These are phyloP conservation scores for Theileria orientalis DNA, from an alignment of 169 alveolate genomes.

Conservation along the genomic window DNA sequence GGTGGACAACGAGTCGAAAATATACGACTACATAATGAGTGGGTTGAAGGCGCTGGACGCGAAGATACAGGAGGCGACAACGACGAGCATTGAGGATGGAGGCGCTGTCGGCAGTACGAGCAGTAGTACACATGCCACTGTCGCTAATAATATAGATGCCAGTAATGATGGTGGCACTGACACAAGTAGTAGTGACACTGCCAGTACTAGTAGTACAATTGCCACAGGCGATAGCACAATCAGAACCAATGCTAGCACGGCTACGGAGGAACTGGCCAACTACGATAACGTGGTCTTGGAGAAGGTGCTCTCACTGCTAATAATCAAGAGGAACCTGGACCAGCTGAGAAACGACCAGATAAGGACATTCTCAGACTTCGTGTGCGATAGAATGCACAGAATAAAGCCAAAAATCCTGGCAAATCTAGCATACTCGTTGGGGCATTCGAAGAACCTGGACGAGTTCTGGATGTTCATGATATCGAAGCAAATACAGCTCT, in stretches of 20 bases:
- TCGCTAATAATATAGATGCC: neutral
- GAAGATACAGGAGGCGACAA: neutral
- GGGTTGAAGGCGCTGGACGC: slow-evolving; percentile 14
- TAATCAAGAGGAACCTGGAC: slow-evolving; percentile 38
- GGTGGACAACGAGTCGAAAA: slow-evolving; percentile 36
- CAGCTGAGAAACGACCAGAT: slow-evolving; percentile 41
- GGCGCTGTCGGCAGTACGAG: neutral
- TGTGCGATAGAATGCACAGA: slow-evolving; percentile 60
- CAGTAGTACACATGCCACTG: neutral
- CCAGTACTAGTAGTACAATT: neutral
- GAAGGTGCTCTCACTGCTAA: slow-evolving; percentile 24
- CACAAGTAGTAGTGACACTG: neutral
- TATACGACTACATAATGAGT: slow-evolving; percentile 31
- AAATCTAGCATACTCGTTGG: slow-evolving; percentile 50
- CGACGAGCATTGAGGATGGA: neutral
- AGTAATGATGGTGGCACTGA: neutral
- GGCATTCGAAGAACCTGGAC: slow-evolving; percentile 62
- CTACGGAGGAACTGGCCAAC: neutral
- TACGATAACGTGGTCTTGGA: slow-evolving; percentile 34
- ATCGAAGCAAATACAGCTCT: slow-evolving; percentile 52
- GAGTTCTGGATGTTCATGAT: slow-evolving; percentile 71
- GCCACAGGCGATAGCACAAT: neutral
- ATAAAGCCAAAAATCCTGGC: slow-evolving; percentile 42
- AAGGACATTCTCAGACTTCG: slow-evolving; percentile 52
- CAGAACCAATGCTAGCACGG: neutral